Base-by-base conservation (phyloP, 164 flowering plant genomes). In the Santalum album region DNA sequence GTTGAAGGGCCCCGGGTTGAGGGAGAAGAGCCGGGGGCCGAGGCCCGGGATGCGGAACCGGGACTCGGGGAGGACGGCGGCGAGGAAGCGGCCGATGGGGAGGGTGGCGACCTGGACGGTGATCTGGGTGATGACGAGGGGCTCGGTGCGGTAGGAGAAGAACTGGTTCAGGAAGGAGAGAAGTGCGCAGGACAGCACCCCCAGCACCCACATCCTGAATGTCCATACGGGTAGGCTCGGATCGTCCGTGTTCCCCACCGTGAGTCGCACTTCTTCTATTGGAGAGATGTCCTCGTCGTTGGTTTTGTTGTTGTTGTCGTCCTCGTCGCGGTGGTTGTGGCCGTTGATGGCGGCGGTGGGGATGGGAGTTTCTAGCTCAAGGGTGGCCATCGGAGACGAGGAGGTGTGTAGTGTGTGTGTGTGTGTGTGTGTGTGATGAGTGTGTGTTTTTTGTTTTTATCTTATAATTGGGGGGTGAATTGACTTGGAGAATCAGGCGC, bases 211-310 rank as follows among this genome's bases (percentile, higher is more conserved):
- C 92, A 87, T 87, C 42, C 95, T 67, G 67, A 90, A 90, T 15
- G 97, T 90, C 95, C 92, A 84, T 11, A 87, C 92, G n/a, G 97
- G 84, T 9, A 79, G 81, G 35, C 73, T 50, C 4, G 84, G 84
- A 59, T 90, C 94, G 73, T 90, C 95, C 40, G 84, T 75, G 75
- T 80, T 87, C 53, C 74, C 42, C 39, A 90, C 97, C 7, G 95
- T 87, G 10, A 90, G 65, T 20, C 95, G 76, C 49, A 90, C 97
- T 50, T 90, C 58, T 59, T 90, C 95, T 1, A 90, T 62, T 3
- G 97, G 95, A 2, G 92, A 90, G n/a, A 62, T 19, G 9, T 84
- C 91, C 25, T 80, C 81, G 9, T 72, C 82, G 7, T 74, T 80
- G 24, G 7, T 64, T 17, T 22, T 61, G 54, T 38, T 38, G 42